phyloP scores from a whole-genome alignment of 257 asterid species.

The Jaltomata sinuosa region DNA sequence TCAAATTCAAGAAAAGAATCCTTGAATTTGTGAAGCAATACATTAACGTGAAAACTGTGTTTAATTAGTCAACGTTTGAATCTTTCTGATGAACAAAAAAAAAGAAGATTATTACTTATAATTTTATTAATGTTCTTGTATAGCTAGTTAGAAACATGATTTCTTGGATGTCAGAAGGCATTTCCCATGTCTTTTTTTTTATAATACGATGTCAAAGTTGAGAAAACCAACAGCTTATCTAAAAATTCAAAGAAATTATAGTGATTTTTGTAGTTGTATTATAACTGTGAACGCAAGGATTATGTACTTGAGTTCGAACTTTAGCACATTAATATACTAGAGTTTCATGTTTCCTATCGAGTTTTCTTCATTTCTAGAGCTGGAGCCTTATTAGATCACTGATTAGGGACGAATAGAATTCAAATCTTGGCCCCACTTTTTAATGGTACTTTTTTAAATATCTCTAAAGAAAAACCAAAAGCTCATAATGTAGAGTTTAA shows the following conservation, averaged over 20 bases:
- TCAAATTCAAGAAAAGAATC: too few relatives aligned
- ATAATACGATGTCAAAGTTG: background rate
- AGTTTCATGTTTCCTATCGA: background rate
- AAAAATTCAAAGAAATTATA: background rate
- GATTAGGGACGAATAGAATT: background rate
- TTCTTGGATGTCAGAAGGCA: background rate
- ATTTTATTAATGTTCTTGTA: background rate
- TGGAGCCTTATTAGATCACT: background rate
- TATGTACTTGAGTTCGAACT: background rate
- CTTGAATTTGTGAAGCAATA: too few relatives aligned
- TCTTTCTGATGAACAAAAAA: background rate
- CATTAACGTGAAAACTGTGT: background rate
- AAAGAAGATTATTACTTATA: background rate
- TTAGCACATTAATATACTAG: background rate
- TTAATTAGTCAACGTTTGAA: background rate
- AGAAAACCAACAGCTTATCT: background rate
- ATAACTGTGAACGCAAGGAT: background rate
- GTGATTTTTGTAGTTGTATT: background rate
- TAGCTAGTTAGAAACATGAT: background rate
- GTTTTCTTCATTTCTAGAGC: background rate
- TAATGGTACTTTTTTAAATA: background rate
- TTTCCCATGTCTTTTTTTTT: background rate
- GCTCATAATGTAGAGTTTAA: background rate
- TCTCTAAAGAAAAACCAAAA: background rate
- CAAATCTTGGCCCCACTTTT: background rate